Base-by-base conservation (phyloP, 1,284 basidiomycete species). In the Leucoagaricus sp. region DNA sequence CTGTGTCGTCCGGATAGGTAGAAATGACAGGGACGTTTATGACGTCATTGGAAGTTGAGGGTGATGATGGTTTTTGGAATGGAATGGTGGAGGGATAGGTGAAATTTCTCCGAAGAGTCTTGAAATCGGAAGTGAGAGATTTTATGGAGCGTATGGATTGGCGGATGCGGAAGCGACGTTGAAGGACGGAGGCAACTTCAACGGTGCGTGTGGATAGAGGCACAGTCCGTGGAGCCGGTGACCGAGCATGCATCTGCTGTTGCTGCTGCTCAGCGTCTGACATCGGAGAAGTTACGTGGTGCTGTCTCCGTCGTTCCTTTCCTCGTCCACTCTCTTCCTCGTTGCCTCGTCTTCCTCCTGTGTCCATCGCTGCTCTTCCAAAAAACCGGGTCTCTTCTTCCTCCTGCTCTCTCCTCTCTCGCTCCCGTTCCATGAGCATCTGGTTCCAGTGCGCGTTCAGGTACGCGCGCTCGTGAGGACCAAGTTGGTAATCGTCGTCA, bases 121-220 rank as follows among this genome's bases (percentile, higher is more conserved):
- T 50, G 63, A 78, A 75, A 58, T 72, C 61, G 3, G 62, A 49
- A 17, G 66, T 63, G 41, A 75, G 44, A n/a, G 63, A 46, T 38
- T 66, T 54, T 46, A 77, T 71, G 15, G 66, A 51, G 21, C 58
- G 62, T 31, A 72, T 61, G 7, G 76, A 68, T 29, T 63, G 64
- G 55, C 72, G 71, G 40, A 72, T 64, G 51, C 75, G 77, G 60
- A 70, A 75, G 34, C 66, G 61, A 13, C 66, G 67, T 59, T 78
- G 76, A 21, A 77, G 74, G 28, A 58, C 68, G 9, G 67, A 64
- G n/a, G 75, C 75, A 2, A 75, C 74, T 33, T 70, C 65, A 13
- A 73, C 61, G n/a, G 31, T 71, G 69, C 2, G 60, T 61, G 52
- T 74, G 69, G 5, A 52, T 33, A 33, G 65, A 61, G n/a, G n/a